Conservation (phyloP, 495 filamentous ascomycete species). For the Eremomyces bilateralis region DNA sequence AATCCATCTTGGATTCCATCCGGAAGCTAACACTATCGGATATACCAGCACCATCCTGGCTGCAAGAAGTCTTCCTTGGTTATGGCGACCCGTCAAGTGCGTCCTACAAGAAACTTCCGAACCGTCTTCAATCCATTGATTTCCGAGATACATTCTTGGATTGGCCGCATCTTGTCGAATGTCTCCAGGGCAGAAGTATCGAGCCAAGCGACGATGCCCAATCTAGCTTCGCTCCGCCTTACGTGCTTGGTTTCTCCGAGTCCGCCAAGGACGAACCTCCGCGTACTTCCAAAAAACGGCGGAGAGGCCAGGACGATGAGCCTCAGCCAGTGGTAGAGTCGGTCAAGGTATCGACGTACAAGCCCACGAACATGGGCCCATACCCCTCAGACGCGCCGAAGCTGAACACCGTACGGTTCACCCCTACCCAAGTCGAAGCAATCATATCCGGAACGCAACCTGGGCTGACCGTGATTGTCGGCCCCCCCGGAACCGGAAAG, state of each 20-base stretch:
- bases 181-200: constrained; percentile 62
- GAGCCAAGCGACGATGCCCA: constrained; percentile 49
- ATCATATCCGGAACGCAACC: constrained; percentile 89
- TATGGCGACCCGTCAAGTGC: constrained; percentile 84
- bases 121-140: constrained; percentile 55
- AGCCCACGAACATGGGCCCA: constrained; percentile 71
- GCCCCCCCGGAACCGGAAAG: constrained; percentile 91
- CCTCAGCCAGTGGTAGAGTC: constrained; percentile 21
- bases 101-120: constrained; percentile 63
- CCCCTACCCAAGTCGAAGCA: constrained; percentile 73
- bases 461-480: constrained; percentile 83
- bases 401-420: constrained; percentile 69
- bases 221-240: constrained; percentile 68
- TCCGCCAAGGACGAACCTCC: constrained; percentile 21
- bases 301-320: constrained; percentile 39
- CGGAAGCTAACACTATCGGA: constrained; percentile 68
- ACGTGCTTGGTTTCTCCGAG: constrained; percentile 47
- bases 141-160: constrained; percentile 87
- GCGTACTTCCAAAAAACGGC: constrained; percentile 51
- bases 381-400: constrained; percentile 79
- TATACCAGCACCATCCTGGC: constrained; percentile 70
- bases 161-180: constrained; percentile 84
- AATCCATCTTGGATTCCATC: constrained; percentile 77
- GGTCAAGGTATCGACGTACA: constrained; percentile 75
- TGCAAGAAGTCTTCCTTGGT: constrained; percentile 91